Evolutionary conservation across 2,329 filamentous ascomycete genomes (phyloP).

Genomic region (Nothophoma quercina): DNA sequence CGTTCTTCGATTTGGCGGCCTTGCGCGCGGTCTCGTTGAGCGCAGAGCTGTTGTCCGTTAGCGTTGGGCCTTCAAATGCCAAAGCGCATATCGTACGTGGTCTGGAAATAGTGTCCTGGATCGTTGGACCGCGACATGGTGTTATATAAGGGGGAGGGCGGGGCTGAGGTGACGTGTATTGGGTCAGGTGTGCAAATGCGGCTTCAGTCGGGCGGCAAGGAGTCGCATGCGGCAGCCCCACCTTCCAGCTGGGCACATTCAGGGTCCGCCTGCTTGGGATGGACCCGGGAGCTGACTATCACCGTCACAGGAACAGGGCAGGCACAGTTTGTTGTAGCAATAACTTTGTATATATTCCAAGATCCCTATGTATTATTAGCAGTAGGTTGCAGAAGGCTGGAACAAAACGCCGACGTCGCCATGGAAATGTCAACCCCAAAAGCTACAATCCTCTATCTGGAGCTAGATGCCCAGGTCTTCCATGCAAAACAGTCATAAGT

Average conservation of each 20-base stretch:
- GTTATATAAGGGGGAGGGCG: slow-evolving; percentile 22
- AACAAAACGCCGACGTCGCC: slow-evolving; percentile 16
- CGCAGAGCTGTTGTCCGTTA: slow-evolving; percentile 54
- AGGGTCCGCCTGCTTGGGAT: not conserved
- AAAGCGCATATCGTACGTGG: slow-evolving; percentile 68
- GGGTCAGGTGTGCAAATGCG: too few species aligned
- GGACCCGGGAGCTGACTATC: not conserved
- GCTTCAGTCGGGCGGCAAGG: slow-evolving; percentile 8
- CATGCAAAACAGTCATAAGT: slow-evolving; percentile 33
- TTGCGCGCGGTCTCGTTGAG: slow-evolving; percentile 66
- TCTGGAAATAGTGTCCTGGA: slow-evolving; percentile 88
- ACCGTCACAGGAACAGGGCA: slow-evolving; percentile 6
- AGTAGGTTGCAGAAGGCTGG: slow-evolving; percentile 16
- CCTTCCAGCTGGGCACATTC: too few species aligned
- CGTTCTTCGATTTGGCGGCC: slow-evolving; percentile 78
- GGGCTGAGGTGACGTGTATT: slow-evolving; percentile 20
- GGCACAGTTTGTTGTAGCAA: not conserved
- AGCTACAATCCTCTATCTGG: slow-evolving; percentile 13
- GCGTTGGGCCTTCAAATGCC: slow-evolving; percentile 14
- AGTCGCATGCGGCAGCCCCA: slow-evolving; percentile 6
- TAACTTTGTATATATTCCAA: slow-evolving; percentile 10
- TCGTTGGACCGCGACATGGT: slow-evolving; percentile 59
- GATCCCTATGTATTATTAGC: slow-evolving; percentile 20
- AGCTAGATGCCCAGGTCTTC: slow-evolving; percentile 16
- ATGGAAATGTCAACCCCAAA: slow-evolving; percentile 13